Conservation (phyloP, 208 protist species). For the Leishmania guyanensis region DNA sequence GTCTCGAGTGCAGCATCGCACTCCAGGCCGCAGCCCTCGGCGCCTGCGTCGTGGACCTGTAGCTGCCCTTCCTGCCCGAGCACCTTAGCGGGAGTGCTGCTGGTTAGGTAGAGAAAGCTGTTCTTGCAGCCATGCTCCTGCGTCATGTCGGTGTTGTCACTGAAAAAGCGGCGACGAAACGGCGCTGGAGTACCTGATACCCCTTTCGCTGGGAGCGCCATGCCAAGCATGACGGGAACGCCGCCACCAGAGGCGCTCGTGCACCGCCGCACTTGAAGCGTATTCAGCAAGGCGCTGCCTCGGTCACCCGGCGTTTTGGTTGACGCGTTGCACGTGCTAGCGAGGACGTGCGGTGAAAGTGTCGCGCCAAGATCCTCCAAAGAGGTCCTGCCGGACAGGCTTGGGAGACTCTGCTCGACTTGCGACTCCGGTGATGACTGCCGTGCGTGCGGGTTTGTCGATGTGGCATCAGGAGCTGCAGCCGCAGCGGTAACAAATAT, state of each 20-base stretch:
- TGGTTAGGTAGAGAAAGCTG: slow-evolving; percentile 10
- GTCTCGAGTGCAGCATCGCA: not conserved
- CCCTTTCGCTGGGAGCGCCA: not conserved
- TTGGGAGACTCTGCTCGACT: not conserved
- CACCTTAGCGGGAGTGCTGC: not conserved
- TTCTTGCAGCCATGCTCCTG: slow-evolving; percentile 6
- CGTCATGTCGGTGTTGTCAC: not conserved
- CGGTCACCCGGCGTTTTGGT: not conserved
- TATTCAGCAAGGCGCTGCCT: not conserved
- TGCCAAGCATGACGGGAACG: not conserved
- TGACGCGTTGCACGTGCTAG: slow-evolving; percentile 6
- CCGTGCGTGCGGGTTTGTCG: not conserved
- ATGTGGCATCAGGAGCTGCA: not conserved
- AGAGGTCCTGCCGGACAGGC: not conserved
- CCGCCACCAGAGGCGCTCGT: slow-evolving; percentile 20
- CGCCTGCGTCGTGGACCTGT: not conserved
- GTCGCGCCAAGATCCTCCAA: not conserved
- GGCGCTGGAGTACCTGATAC: not conserved
- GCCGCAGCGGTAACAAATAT: not conserved
- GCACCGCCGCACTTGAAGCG: slow-evolving; percentile 18
- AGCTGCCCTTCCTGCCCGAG: not conserved
- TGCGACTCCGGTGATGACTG: not conserved
- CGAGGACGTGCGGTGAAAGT: slow-evolving; percentile 20
- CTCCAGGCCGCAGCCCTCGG: not conserved
- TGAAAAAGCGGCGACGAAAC: slow-evolving; percentile 26